Evolutionary conservation across 2,329 filamentous ascomycete species (phyloP).

Genomic region (Fusarium subtropicale): DNA sequence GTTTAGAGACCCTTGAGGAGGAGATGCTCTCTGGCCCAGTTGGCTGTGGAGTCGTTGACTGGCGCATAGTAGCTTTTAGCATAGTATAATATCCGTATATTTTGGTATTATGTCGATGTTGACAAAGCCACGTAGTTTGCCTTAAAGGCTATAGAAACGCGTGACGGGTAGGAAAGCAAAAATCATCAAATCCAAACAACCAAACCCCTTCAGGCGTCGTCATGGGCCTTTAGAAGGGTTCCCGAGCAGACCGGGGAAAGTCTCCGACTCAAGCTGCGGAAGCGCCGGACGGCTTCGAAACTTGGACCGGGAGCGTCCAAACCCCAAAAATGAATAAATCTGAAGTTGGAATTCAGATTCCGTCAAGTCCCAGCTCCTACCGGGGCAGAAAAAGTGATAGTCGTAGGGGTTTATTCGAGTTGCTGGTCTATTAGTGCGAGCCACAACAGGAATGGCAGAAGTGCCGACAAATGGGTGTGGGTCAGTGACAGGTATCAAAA

Average conservation of each 20-base stretch:
- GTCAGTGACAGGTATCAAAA: constrained; percentile 34
- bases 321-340: constrained; percentile 23
- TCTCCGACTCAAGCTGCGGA: constrained; percentile 39
- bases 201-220: constrained; percentile 20
- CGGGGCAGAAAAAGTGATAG: constrained; percentile 8
- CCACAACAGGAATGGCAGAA: constrained; percentile 41
- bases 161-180: constrained; percentile 7
- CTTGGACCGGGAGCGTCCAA: constrained; percentile 32
- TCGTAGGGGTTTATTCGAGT: constrained; percentile 28
- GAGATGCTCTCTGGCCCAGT: constrained; percentile 41
- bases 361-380: constrained; percentile 11
- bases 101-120: constrained; percentile 8
- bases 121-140: constrained; percentile 4
- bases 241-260: constrained; percentile 40
- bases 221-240: constrained; percentile 28
- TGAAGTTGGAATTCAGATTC: constrained; percentile 5
- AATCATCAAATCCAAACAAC: constrained; percentile 19
- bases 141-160: constrained; percentile 6
- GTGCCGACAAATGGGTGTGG: constrained; percentile 38
- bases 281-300: constrained; percentile 45
- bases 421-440: constrained; percentile 41
- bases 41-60: constrained; percentile 43
- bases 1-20: constrained; percentile 44
- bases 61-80: constrained; percentile 16
- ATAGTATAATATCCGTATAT: constrained; percentile 7